Conservation (phyloP, 2,329 filamentous ascomycete species). For the Lasiodiplodia citricola region DNA sequence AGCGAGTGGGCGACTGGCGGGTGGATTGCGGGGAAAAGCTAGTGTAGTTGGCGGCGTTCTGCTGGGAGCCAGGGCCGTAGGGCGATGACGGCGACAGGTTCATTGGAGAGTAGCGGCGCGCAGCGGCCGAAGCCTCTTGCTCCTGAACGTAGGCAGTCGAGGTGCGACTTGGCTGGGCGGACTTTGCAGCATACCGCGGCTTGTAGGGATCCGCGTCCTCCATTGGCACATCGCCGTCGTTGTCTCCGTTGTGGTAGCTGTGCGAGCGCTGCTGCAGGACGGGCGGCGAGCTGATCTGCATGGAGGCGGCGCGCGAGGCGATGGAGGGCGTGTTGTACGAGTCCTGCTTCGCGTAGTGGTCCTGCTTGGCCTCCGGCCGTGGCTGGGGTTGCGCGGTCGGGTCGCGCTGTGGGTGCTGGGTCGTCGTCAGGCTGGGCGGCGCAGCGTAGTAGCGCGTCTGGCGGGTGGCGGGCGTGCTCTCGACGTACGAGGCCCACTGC, state of each 20-base stretch:
- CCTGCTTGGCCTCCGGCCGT: conserved; percentile 15
- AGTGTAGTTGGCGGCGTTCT: conserved; percentile 46
- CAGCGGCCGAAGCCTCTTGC: conserved; percentile 75
- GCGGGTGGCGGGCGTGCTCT: conserved; percentile 30
- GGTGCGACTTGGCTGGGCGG: conserved; percentile 76
- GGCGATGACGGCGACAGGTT: conserved; percentile 83
- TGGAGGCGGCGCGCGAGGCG: conserved; percentile 44
- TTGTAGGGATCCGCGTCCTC: conserved; percentile 87
- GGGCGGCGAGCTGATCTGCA: conserved; percentile 44
- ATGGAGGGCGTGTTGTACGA: conserved; percentile 41
- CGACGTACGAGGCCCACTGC: conserved; percentile 27
- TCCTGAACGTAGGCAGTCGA: conserved; percentile 75
- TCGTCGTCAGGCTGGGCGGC: conserved; percentile 40
- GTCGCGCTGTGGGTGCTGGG: conserved; percentile 40
- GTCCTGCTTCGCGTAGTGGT: conserved; percentile 38
- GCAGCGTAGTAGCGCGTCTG: conserved; percentile 37
- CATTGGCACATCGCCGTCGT: conserved; percentile 65
- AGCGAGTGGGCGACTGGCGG: conserved; percentile 81
- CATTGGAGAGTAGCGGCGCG: conserved; percentile 96
- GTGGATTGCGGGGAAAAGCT: conserved; percentile 56
- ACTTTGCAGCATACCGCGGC: conserved; percentile 79
- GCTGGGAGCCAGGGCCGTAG: conserved; percentile 69
- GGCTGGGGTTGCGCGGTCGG: conserved; percentile 38
- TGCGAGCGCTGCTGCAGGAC: conserved; percentile 37
- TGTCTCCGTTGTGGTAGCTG: conserved; percentile 45